Percentiles rank a stretch among this genome's conserved stretches.
Evolutionary conservation across 1,284 basidiomycete species (phyloP).

Genomic region (Austroboletus niveus): DNA sequence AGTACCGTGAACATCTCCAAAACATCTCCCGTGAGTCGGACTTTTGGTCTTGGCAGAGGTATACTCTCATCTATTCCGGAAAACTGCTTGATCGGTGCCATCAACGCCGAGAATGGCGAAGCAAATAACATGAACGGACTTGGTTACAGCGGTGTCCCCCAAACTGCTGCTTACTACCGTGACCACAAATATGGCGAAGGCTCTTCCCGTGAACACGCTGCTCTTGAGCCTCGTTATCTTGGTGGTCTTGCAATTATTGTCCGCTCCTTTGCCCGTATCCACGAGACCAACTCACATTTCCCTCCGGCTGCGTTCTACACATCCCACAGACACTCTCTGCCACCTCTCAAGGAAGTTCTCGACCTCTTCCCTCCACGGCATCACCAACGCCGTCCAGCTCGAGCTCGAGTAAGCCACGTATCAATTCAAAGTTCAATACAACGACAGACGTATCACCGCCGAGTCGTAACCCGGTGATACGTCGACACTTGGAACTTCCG

Average conservation of each 20-base stretch:
- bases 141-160: slow-evolving; percentile 82
- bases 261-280: slow-evolving; percentile 95
- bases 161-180: slow-evolving; percentile 85
- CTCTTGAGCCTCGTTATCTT: slow-evolving; percentile 95
- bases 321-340: slow-evolving; percentile 77
- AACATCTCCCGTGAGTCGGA: slow-evolving; percentile 87
- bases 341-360: slow-evolving; percentile 90
- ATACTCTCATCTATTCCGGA: slow-evolving; percentile 42
- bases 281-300: slow-evolving; percentile 74
- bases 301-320: no score
- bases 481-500: slow-evolving; percentile 91
- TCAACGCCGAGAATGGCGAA: slow-evolving; percentile 93
- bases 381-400: slow-evolving; percentile 94
- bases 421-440: slow-evolving; percentile 99
- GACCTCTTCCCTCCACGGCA: slow-evolving; percentile 93
- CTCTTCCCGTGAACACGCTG: slow-evolving; percentile 97
- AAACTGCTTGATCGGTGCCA: slow-evolving; percentile 97
- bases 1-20: slow-evolving; percentile 98
- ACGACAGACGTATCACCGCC: slow-evolving; percentile 90
- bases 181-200: slow-evolving; percentile 99
- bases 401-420: slow-evolving; percentile 97
- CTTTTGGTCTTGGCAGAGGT: not conserved
- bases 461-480: slow-evolving; percentile 93
- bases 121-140: slow-evolving; percentile 95
- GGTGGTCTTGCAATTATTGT: slow-evolving; percentile 95